These are phyloP conservation scores for Termitomyces sp. DNA, from an alignment of 768 basidiomycete species.

Conservation along the genomic window DNA sequence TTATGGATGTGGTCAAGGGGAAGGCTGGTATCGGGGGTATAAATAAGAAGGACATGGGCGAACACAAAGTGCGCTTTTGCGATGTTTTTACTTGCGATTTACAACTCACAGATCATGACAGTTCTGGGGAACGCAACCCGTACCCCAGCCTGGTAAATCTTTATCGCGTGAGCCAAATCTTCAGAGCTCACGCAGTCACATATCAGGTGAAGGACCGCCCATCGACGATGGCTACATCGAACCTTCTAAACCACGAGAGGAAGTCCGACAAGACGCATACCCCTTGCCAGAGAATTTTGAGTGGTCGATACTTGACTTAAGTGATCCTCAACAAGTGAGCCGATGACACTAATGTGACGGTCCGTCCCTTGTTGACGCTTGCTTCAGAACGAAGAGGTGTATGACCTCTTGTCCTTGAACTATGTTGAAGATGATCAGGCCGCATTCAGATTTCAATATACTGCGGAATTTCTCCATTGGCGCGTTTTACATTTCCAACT, in stretches of 20 bases:
- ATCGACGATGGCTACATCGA: constrained; percentile 87
- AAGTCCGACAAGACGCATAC: constrained; percentile 86
- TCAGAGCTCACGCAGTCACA: not conserved
- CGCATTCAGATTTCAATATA: constrained; percentile 95
- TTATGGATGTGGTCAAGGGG: constrained; percentile 82
- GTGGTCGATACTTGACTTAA: constrained; percentile 82
- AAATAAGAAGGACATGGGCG: constrained; percentile 76
- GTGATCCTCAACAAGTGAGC: constrained; percentile 65
- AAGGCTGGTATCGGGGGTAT: constrained; percentile 72
- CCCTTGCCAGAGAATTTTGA: constrained; percentile 89
- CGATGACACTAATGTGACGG: not conserved
- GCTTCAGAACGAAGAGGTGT: constrained; percentile 85
- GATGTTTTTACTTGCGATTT: not conserved
- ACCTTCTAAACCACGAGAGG: constrained; percentile 62
- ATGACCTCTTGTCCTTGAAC: constrained; percentile 85
- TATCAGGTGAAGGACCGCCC: constrained; percentile 56
- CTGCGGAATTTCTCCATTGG: constrained; percentile 92
- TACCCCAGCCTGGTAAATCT: constrained; percentile 72
- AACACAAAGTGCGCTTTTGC: constrained; percentile 70
- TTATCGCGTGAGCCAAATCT: not conserved
- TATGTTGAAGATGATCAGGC: constrained; percentile 98
- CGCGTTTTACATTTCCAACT: constrained; percentile 22
- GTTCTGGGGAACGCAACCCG: constrained; percentile 99
- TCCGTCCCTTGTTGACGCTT: constrained; percentile 1
- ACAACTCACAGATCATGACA: constrained; percentile 21